A percentile compares a stretch with the other conserved stretches of the same genome.
These are phyloP conservation scores for Chaetomium tenue DNA, from an alignment of 495 filamentous ascomycete species.

Conservation along the genomic window DNA sequence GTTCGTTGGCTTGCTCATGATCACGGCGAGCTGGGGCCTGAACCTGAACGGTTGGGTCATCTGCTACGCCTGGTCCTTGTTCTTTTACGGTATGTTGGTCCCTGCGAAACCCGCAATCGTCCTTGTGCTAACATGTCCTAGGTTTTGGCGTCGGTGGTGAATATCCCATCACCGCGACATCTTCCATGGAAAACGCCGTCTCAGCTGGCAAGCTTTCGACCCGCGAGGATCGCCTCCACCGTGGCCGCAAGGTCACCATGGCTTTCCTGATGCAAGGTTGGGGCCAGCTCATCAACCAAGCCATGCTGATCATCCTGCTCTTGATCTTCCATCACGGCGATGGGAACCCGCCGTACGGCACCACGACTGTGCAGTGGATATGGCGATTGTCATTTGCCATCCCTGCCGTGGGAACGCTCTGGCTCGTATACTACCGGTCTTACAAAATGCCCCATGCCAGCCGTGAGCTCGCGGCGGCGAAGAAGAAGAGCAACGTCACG, in stretches of 20 bases:
- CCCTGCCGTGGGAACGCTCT: constrained; percentile 82
- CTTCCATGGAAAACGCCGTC: constrained; percentile 88
- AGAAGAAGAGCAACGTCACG: constrained; percentile 80
- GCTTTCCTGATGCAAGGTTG: constrained; percentile 97
- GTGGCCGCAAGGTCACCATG: constrained; percentile 85
- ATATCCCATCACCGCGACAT: constrained; percentile 95
- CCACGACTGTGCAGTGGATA: constrained; percentile 71
- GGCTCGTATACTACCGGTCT: constrained; percentile 86
- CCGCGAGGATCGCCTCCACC: constrained; percentile 84
- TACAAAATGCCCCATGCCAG: constrained; percentile 77
- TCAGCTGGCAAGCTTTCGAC: constrained; percentile 82
- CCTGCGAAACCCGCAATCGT: not conserved
- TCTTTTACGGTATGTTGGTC: constrained; percentile 67
- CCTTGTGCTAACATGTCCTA: constrained; percentile 21
- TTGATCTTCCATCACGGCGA: constrained; percentile 75
- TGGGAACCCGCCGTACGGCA: constrained; percentile 70
- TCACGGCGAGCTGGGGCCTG: constrained; percentile 80
- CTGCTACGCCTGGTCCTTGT: constrained; percentile 86
- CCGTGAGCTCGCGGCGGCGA: constrained; percentile 70
- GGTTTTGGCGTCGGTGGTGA: constrained; percentile 85
- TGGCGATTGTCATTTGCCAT: constrained; percentile 84
- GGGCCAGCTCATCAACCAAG: constrained; percentile 92
- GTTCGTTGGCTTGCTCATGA: constrained; percentile 83
- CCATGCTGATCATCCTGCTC: constrained; percentile 74
- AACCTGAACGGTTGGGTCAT: constrained; percentile 87